A percentile compares a stretch with the other conserved stretches of the same genome.
Conservation (phyloP, 805 yeast genomes). For the Candida arabinofermentans region DNA sequence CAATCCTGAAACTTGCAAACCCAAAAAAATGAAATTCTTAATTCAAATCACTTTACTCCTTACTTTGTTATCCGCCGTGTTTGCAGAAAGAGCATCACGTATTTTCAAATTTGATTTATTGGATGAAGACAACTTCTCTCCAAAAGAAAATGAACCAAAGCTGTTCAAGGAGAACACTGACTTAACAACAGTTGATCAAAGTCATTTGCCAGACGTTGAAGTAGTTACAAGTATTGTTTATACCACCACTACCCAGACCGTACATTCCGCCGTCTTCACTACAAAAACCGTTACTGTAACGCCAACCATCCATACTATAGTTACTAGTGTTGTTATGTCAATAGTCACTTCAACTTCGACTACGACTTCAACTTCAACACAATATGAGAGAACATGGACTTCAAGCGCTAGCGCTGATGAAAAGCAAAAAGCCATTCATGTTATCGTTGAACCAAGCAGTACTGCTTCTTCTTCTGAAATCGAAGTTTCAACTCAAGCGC, state of each 20-base stretch:
- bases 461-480: no score
- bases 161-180: no score
- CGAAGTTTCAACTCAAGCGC: background rate
- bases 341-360: no score
- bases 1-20: no score
- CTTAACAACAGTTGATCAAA: constrained; percentile 19
- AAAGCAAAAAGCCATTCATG: no score
- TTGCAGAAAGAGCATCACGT: background rate
- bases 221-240: constrained; percentile 22
- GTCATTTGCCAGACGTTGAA: constrained; percentile 25
- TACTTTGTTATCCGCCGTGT: background rate
- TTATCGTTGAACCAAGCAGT: no score
- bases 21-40: no score
- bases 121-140: constrained; percentile 9
- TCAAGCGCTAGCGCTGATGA: no score
- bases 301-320: constrained; percentile 1
- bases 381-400: no score
- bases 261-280: constrained; percentile 8
- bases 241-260: constrained; percentile 24
- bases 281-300: constrained; percentile 15
- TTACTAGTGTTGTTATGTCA: constrained; percentile 1
- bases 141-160: constrained; percentile 5
- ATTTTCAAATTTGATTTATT: constrained; percentile 10
- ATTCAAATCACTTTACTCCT: background rate
- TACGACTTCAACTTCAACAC: no score